Base-by-base conservation (phyloP, 192 early-diverging fungal genomes). In the Coemansia sp. region DNA sequence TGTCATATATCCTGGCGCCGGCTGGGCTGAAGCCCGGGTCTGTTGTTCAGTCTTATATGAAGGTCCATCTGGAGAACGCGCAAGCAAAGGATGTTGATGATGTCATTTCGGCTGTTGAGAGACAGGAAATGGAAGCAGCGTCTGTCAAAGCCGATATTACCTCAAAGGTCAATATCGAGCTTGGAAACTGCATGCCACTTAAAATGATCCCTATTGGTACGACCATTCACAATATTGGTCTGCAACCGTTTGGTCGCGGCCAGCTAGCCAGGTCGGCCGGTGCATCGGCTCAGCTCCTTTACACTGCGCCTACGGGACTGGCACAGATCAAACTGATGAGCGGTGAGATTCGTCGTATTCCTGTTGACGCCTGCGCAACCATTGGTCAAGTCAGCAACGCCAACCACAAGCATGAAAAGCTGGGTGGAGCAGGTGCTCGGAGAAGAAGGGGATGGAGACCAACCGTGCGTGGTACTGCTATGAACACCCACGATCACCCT, bases 401-500 rank as follows among this genome's bases (percentile, higher is more conserved):
- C 25, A 87, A 92, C 78, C 90, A 96, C 81, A 89, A 91, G 78
- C 88, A 90, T 75, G 80, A 85, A 57, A 88, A 83, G 62, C 80
- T 89, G 64, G 96, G 96, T 41, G 91, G 93, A 57, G 96, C 96
- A 52, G 96, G 96, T 46, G 86, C 90, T 38, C 73, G 81, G 38
- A 69, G 94, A 49, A 83, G 89, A 66, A 71, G 85, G 39, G 95
- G 95, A n/a, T 85, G 87, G 70, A 84, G 96, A 53, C 96, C 96
- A 14, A 85, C 84, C 19, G 94, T 96, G 52, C 87, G 96, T 65
- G 96, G 96, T 86, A 90, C 93, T 57, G 92, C 94, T n/a, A 90
- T 90, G 90, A 96, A 91, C 81, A 86, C 91, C 9, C 79, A 81
- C 48, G 93, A 94, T 78, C 96, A 99, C 81, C 96, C 96, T 55